Evolutionary conservation across 2,329 filamentous ascomycete species (phyloP).

Genomic region (Verticillium albo-atrum): DNA sequence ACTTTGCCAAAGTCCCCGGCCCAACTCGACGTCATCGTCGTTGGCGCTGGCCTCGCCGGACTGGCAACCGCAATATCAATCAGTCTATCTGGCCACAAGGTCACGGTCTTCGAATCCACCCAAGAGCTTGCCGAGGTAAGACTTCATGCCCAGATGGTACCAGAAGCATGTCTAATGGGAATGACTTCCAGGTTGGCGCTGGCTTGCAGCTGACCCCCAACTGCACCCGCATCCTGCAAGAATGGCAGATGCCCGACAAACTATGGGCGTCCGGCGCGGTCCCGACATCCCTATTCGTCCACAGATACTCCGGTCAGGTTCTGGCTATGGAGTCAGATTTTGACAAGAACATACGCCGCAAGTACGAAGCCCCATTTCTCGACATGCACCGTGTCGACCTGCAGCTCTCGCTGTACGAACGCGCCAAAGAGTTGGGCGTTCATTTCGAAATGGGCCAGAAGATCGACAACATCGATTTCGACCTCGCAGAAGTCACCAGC

Average conservation of each 20-base stretch:
- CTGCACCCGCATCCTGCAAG: constrained; percentile 41
- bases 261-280: constrained; percentile 33
- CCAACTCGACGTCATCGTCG: constrained; percentile 30
- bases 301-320: constrained; percentile 45
- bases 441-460: constrained; percentile 41
- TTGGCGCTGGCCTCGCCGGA: constrained; percentile 38
- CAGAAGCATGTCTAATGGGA: neutral
- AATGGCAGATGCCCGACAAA: constrained; percentile 42
- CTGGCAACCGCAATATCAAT: constrained; percentile 33
- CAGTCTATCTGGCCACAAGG: constrained; percentile 29
- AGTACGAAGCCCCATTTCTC: constrained; percentile 53
- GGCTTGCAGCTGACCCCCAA: constrained; percentile 51
- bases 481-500: constrained; percentile 33
- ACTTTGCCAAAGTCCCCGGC: constrained; percentile 1
- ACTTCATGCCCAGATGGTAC: neutral
- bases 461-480: constrained; percentile 44
- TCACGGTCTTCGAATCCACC: constrained; percentile 37
- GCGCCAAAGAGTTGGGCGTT: constrained; percentile 50
- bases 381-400: constrained; percentile 61
- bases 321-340: constrained; percentile 49
- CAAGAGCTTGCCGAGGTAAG: constrained; percentile 33
- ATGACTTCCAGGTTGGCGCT: constrained; percentile 37
- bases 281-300: constrained; percentile 45
- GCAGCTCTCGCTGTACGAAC: constrained; percentile 46
- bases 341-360: constrained; percentile 43